phyloP scores from a whole-genome alignment of 345 rosid species.

The Capsella bursapastoris region DNA sequence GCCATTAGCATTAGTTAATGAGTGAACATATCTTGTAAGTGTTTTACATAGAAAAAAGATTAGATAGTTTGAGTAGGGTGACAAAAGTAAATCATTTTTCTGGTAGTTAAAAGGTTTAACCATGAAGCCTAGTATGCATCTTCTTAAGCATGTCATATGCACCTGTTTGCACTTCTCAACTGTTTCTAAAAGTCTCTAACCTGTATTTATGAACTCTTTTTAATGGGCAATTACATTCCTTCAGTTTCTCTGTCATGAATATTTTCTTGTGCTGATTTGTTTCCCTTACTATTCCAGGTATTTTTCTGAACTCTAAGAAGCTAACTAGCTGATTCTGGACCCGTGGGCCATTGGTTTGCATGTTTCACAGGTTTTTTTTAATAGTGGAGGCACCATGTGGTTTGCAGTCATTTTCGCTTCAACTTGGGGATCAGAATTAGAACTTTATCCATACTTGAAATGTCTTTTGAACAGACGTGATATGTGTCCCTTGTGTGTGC shows the following conservation, averaged over 20 bases:
- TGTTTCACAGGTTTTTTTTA: conserved; percentile 81
- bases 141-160: conserved; percentile 5
- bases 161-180: background rate
- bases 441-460: conserved; percentile 22
- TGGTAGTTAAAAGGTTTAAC: conserved; percentile 6
- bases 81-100: no score
- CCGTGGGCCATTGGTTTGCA: conserved; percentile 91
- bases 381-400: conserved; percentile 52
- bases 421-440: conserved; percentile 41
- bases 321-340: conserved; percentile 89
- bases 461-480: conserved; percentile 7
- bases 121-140: background rate
- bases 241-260: conserved; percentile 2
- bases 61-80: no score
- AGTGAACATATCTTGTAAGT: no score
- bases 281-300: conserved; percentile 91
- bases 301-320: conserved; percentile 97
- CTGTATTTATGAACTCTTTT: background rate
- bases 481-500: conserved; percentile 11
- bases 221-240: background rate
- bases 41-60: no score
- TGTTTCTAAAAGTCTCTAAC: background rate
- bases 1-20: background rate
- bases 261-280: conserved; percentile 53
- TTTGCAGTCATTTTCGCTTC: conserved; percentile 44